Base-by-base conservation (phyloP, 495 filamentous ascomycete species). In the Daldinia concentrica region DNA sequence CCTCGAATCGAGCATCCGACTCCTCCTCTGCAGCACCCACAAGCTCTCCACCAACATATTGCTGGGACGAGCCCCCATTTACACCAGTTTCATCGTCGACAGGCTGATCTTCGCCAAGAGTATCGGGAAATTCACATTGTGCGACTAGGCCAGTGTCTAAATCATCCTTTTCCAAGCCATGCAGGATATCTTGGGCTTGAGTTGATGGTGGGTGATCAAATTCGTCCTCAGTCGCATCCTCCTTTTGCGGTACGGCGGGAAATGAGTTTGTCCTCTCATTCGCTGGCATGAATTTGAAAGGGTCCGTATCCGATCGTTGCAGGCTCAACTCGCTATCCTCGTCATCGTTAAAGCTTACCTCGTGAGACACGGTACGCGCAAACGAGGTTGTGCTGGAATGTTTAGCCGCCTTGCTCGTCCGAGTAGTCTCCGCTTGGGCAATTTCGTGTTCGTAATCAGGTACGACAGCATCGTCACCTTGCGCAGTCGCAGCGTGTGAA, bases 211-310 rank as follows among this genome's bases (percentile, higher is more conserved):
- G 66, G 5, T 76, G 65, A 9, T 77, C 72, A 17, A 63, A 55
- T 17, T 78, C 65, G 41, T 76, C 64, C 4, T 72, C 59, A 48
- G 68, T 64, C 41, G 64, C 59, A 30, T 78, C 54, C 43, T 79
- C 76, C 0, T 78, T 39, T 14, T 83, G 82, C 29, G 84, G 82
- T 1, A 90, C 83, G 14, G 76, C 78, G 9, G 89, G 89, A 66
- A 91, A 91, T 0, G 89, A 90, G 74, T 91, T 89, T 48, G 88
- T 85, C 56, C 88, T 82, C 32, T 86, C 83, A 58, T 72, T 82
- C 12, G 82, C 76, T 11, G 82, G 77, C 79, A 90, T 84, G 50
- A 84, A 82, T 62, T 84, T 84, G 76, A 88, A 89, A 14, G 85
- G 84, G 64, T 89, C 83, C 5, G 84, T 82, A 41, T 83, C 82